A percentile compares a stretch with the other conserved stretches of the same genome.
Conservation (phyloP, 306 rosid species). For the Carpinus viminea region DNA sequence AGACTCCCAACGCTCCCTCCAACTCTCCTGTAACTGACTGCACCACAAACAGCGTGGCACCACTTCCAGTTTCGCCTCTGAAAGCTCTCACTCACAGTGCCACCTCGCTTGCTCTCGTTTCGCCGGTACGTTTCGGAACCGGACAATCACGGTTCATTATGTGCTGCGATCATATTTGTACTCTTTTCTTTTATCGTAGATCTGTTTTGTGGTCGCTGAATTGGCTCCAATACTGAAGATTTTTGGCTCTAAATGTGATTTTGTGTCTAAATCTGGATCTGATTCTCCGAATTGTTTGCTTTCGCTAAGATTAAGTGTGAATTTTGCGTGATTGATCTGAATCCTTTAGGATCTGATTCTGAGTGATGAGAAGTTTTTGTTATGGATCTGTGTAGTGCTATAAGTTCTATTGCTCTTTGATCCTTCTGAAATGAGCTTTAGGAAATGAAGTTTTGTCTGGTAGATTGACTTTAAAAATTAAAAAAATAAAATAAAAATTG, state of each 20-base stretch:
- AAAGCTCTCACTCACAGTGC: not conserved
- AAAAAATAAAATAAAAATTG: not conserved
- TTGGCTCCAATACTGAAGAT: constrained; percentile 7
- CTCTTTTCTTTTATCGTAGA: constrained; percentile 8
- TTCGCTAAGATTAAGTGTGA: not conserved
- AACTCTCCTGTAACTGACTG: not conserved
- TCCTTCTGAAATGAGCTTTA: not conserved
- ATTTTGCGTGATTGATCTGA: constrained; percentile 26
- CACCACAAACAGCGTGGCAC: not conserved
- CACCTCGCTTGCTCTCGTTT: not conserved
- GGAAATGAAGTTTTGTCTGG: not conserved
- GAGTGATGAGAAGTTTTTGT: constrained; percentile 8
- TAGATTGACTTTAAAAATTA: not conserved
- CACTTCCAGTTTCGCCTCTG: not conserved
- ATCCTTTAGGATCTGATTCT: constrained; percentile 21
- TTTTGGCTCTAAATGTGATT: constrained; percentile 8
- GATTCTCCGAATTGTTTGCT: constrained; percentile 1
- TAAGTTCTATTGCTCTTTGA: constrained; percentile 17
- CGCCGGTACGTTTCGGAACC: constrained; percentile 13
- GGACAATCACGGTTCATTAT: not conserved
- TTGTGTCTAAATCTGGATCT: constrained; percentile 6
- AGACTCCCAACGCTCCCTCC: not conserved
- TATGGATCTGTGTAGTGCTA: constrained; percentile 3
- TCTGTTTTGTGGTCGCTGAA: constrained; percentile 15
- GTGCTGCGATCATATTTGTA: not conserved